phyloP scores from a whole-genome alignment of 2,329 filamentous ascomycete genomes.

The Penicillium sp. region DNA sequence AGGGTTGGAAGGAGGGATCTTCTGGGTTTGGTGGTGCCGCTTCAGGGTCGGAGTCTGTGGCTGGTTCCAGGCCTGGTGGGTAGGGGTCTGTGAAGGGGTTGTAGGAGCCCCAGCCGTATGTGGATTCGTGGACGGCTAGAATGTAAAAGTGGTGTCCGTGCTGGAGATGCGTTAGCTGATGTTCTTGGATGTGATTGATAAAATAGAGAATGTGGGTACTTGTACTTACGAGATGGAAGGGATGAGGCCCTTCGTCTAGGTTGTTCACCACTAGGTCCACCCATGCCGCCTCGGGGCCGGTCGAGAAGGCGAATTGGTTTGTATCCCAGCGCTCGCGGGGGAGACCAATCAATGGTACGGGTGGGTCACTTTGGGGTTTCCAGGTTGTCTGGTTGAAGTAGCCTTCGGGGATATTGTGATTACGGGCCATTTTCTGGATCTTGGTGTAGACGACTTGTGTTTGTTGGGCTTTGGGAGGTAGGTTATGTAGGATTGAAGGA shows the following conservation, averaged over 20 bases:
- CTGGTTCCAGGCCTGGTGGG: conserved; percentile 30
- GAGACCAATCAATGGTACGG: conserved; percentile 43
- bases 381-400: conserved; percentile 58
- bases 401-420: conserved; percentile 52
- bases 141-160: conserved; percentile 47
- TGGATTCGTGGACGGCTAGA: conserved; percentile 36
- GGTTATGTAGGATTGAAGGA: conserved; percentile 33
- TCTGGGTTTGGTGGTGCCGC: conserved; percentile 30
- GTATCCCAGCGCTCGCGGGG: conserved; percentile 48
- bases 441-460: conserved; percentile 56
- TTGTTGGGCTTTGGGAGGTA: conserved; percentile 43
- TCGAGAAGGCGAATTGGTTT: conserved; percentile 49
- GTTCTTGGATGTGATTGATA: neutral
- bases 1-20: conserved; percentile 28
- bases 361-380: conserved; percentile 46
- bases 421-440: conserved; percentile 52
- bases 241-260: conserved; percentile 57
- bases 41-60: conserved; percentile 15
- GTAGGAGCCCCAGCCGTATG: conserved; percentile 47
- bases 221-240: conserved; percentile 56
- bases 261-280: conserved; percentile 59
- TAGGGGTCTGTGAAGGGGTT: conserved; percentile 41
- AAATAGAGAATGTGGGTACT: conserved; percentile 8
- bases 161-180: conserved; percentile 21
- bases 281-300: conserved; percentile 45